Percentiles rank a stretch among this genome's conserved stretches.
Evolutionary conservation across 352 stramenopile species (phyloP).

Genomic region (Peronospora farinosa): DNA sequence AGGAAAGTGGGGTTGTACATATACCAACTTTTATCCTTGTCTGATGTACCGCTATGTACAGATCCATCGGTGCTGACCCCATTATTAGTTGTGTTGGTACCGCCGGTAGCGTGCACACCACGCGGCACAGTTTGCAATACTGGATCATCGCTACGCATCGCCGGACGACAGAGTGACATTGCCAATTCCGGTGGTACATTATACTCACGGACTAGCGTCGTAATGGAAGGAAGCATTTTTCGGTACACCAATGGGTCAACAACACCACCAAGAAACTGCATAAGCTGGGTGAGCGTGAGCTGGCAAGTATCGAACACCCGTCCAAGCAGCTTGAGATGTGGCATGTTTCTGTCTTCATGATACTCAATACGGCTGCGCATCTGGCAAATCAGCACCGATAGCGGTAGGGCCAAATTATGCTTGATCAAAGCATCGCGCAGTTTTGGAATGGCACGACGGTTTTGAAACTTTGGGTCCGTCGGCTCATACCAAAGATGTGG

Average conservation of each 20-base stretch:
- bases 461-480: constrained; percentile 75
- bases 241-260: constrained; percentile 64
- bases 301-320: constrained; percentile 80
- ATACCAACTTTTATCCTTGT: constrained; percentile 41
- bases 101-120: constrained; percentile 44
- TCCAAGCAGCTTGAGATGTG: constrained; percentile 75
- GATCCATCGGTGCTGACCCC: constrained; percentile 6
- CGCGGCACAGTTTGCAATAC: constrained; percentile 58
- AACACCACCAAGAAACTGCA: constrained; percentile 79
- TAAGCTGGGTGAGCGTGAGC: constrained; percentile 77
- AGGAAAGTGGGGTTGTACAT: constrained; percentile 60
- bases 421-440: constrained; percentile 83
- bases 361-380: constrained; percentile 83
- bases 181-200: constrained; percentile 67
- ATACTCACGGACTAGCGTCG: constrained; percentile 60
- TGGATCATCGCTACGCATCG: constrained; percentile 68
- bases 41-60: constrained; percentile 9
- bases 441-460: constrained; percentile 71
- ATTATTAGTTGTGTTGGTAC: constrained; percentile 25
- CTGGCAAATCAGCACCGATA: constrained; percentile 80
- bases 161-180: constrained; percentile 71
- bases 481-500: constrained; percentile 76
- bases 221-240: constrained; percentile 65
- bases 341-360: constrained; percentile 44
- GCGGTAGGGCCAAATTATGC: constrained; percentile 59